These are phyloP conservation scores for Ceratocystis ficicola DNA, from an alignment of 2,329 filamentous ascomycete genomes.

Conservation along the genomic window DNA sequence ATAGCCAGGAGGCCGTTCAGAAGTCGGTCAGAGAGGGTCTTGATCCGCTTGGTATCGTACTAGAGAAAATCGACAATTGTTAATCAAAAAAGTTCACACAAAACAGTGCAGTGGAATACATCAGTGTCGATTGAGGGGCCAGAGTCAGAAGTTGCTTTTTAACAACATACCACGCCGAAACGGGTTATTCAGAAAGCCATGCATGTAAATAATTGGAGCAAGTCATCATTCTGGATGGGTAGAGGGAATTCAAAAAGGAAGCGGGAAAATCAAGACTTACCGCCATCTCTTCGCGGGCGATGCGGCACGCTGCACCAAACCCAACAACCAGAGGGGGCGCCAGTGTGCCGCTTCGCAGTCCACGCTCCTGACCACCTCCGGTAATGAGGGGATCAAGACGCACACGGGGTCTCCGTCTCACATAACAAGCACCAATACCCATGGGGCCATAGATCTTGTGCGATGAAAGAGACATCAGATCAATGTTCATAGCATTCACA, in stretches of 20 bases:
- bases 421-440: constrained; percentile 91
- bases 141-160: constrained; percentile 55
- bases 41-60: constrained; percentile 86
- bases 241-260: constrained; percentile 7
- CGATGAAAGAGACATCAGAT: constrained; percentile 96
- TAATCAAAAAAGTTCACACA: constrained; percentile 7
- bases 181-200: constrained; percentile 75
- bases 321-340: constrained; percentile 81
- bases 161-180: constrained; percentile 49
- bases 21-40: constrained; percentile 69
- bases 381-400: constrained; percentile 92
- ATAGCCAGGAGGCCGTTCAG: constrained; percentile 70
- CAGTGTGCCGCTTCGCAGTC: constrained; percentile 83
- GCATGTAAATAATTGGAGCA: constrained; percentile 57
- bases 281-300: constrained; percentile 78
- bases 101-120: background rate
- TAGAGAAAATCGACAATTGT: constrained; percentile 31
- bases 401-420: constrained; percentile 82
- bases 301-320: constrained; percentile 88
- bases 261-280: constrained; percentile 45
- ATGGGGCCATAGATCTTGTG: constrained; percentile 99
- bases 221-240: constrained; percentile 53
- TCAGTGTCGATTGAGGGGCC: constrained; percentile 12
- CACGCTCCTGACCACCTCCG: constrained; percentile 91
- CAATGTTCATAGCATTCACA: constrained; percentile 95